Base-by-base conservation (phyloP, 768 basidiomycete genomes). In the Trametes gibbosa region DNA sequence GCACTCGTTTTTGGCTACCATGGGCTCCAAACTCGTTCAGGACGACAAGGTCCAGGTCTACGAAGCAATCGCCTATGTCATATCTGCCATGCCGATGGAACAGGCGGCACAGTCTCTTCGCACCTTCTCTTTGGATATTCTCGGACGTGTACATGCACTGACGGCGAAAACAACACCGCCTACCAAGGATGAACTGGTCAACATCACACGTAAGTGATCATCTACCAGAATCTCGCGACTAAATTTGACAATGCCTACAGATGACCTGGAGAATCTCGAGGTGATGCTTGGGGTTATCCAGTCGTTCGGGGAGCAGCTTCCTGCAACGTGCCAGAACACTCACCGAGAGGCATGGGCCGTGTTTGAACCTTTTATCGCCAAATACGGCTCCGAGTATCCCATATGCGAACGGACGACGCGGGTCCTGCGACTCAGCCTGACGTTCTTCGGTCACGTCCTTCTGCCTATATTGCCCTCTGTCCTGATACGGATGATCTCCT, bases 51-150 rank as follows among this genome's bases (percentile, higher is more conserved):
- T 91, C 48, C 90, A 95, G 72, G 89, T 99, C 17, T 94, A 95
- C 67, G 95, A 97, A 70, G 97, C 95, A 14, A 95, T 98, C 64
- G 95, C 92, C 5, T 86, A 91, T 73, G 92, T 99, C 54, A 95
- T 99, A 56, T 90, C 89, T 48, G 90, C 87, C 0, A 98, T 98
- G 95, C 85, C 90, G 2, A 89, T 95, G 81, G 84, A 86, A 53
- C 84, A 86, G 60, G 93, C 93, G 12, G 92, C 95, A 0, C 84
- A 86, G 64, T 93, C 92, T 1, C 82, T 99, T 43, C 85, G 86
- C 61, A 86, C 87, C 14, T 99, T 99, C 71, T 84, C 90, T 29
- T 75, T 89, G 63, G 95, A 95, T 65, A 86, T 97, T 56, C 77
- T 99, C 23, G 78, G 85, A 17, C 80, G 85, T 58, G 81, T 97